Evolutionary conservation across 345 rosid species (phyloP).

Genomic region (Gossypium raimondii): DNA sequence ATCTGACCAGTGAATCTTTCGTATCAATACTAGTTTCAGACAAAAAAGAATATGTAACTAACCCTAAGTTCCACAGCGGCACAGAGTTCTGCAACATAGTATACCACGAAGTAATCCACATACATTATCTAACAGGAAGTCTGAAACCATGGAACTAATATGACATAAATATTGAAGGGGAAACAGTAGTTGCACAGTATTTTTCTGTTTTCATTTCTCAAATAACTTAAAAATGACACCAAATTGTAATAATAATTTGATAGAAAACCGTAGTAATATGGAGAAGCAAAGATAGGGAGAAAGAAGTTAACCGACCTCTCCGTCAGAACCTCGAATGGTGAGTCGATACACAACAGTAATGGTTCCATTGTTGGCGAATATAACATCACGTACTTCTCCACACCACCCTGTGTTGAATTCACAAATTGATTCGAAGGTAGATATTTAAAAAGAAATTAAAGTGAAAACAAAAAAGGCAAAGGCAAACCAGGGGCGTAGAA

Average conservation of each 20-base stretch:
- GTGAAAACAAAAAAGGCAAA: not conserved
- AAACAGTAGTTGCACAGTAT: no score
- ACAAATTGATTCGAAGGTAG: not conserved
- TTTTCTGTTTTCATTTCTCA: no score
- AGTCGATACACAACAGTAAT: conserved; percentile 91
- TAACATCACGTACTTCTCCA: conserved; percentile 92
- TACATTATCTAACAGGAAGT: no score
- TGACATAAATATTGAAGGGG: no score
- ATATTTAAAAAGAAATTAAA: not conserved
- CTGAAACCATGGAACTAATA: no score
- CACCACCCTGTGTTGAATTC: conserved; percentile 65
- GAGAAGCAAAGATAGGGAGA: not conserved
- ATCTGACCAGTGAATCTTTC: no score
- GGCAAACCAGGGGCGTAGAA: conserved; percentile 90
- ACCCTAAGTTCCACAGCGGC: no score
- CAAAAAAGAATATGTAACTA: no score
- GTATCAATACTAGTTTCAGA: no score
- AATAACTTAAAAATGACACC: no score
- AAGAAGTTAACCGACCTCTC: conserved; percentile 55
- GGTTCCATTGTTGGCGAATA: conserved; percentile 77
- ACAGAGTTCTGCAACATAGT: no score
- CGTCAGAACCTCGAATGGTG: conserved; percentile 90
- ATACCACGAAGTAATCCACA: no score
- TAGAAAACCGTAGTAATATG: not conserved
- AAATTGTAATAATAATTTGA: not conserved